Evolutionary conservation across 2,329 filamentous ascomycete species (phyloP).

Genomic region (Penicillium sp.): DNA sequence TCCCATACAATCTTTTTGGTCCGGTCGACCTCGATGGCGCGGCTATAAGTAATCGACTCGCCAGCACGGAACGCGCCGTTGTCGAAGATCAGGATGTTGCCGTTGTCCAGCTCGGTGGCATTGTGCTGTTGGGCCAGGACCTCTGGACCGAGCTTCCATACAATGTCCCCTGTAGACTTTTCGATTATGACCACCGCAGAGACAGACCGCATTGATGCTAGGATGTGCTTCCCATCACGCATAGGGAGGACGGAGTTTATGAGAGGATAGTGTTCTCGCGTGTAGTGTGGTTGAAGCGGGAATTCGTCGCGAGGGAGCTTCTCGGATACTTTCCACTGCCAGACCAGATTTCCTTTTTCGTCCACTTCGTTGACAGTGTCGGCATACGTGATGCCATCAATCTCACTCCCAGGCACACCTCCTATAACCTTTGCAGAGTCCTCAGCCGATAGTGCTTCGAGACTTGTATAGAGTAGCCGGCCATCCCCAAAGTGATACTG

Average conservation of each 20-base stretch:
- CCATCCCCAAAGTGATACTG: constrained; percentile 45
- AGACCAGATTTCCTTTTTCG: constrained; percentile 35
- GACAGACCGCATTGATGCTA: constrained; percentile 41
- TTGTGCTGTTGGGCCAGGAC: constrained; percentile 45
- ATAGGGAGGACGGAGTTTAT: constrained; percentile 43
- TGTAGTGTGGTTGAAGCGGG: constrained; percentile 31
- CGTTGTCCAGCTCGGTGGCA: constrained; percentile 39
- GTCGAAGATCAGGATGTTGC: constrained; percentile 46
- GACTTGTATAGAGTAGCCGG: constrained; percentile 40
- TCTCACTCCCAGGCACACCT: constrained; percentile 40
- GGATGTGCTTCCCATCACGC: constrained; percentile 38
- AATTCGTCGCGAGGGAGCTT: constrained; percentile 37
- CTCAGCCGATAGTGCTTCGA: constrained; percentile 36
- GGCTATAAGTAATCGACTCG: constrained; percentile 40
- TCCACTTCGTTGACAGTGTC: constrained; percentile 45
- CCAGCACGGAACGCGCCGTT: constrained; percentile 43
- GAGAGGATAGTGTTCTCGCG: constrained; percentile 38
- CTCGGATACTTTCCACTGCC: constrained; percentile 44
- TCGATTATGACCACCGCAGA: constrained; percentile 44
- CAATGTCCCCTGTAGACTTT: constrained; percentile 36
- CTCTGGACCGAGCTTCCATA: constrained; percentile 41
- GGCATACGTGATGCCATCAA: constrained; percentile 22
- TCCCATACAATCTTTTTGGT: constrained; percentile 44
- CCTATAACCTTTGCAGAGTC: constrained; percentile 37
- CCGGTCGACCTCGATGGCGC: constrained; percentile 40